A percentile compares a stretch with the other conserved stretches of the same genome.
Conservation (phyloP, 2,329 filamentous ascomycete species). For the Fusarium tricinctum region DNA sequence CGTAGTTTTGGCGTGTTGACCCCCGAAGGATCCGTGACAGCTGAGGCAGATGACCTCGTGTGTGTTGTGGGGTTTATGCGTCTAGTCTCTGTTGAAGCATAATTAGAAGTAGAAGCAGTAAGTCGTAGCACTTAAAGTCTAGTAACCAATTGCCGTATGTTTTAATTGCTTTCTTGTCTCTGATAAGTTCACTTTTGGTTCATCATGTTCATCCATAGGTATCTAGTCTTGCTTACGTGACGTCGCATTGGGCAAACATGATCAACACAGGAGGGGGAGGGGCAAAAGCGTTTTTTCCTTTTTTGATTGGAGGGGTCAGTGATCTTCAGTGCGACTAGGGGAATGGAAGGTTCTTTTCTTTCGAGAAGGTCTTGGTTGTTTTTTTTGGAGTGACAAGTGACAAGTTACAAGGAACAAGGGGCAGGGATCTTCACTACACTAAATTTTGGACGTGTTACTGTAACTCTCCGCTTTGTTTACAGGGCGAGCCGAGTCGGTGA, state of each 20-base stretch:
- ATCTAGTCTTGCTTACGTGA: conserved; percentile 7
- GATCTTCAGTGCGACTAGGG: conserved; percentile 39
- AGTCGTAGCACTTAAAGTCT: too few species aligned
- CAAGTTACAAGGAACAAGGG: background rate
- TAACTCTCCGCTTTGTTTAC: conserved; percentile 21
- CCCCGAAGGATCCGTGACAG: conserved; percentile 47
- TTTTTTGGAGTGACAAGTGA: background rate
- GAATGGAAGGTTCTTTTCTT: conserved; percentile 40
- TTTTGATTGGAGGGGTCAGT: conserved; percentile 21
- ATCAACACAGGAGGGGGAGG: conserved; percentile 24
- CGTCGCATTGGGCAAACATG: conserved; percentile 34
- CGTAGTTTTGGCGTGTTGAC: conserved; percentile 27
- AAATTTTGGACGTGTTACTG: background rate
- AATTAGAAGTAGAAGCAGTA: too few species aligned
- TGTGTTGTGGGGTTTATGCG: background rate
- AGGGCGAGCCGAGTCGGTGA: conserved; percentile 39
- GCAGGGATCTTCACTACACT: conserved; percentile 27
- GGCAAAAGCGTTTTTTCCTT: conserved; percentile 4
- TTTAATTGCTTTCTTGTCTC: background rate
- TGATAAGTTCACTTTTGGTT: background rate
- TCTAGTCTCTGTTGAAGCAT: background rate
- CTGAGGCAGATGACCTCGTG: conserved; percentile 33
- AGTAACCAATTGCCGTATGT: background rate
- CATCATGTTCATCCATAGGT: background rate
- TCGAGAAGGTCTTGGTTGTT: conserved; percentile 35